Evolutionary conservation across 1,284 basidiomycete genomes (phyloP), one percentile per base, ranked within the genome.

Genomic region (Papiliotrema nemorosa): DNA sequence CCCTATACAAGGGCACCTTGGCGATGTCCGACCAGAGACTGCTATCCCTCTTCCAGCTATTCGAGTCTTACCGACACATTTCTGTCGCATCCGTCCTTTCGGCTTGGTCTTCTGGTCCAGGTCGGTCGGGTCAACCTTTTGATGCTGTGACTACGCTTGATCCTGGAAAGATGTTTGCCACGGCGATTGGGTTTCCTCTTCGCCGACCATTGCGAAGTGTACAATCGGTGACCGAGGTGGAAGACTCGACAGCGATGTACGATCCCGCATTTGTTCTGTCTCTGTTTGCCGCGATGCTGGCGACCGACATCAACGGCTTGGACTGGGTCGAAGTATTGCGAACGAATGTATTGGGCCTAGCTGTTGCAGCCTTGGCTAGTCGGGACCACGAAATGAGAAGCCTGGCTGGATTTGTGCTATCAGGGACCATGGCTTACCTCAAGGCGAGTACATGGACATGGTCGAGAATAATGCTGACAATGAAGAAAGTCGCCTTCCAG

Each of bases 271-370:
- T 94, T 66, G 70, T 91, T 12, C 73, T 88, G 29, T 76, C 85
- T 6, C 75, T 94, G 12, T 81, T 86, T 35, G 79, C 80, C 1
- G 81, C 84, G 47, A 80, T 83, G 58, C 74, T 91, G 25, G 70
- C 75, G 0, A 82, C 84, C 29, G 78, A 76, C 13, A 82, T 82
- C 0, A 82, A 83, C 0, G 81, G 84, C 0, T 75, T 86, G 52
- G 82, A 80, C 27, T 96, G 90, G 90, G 84, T 96, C 12, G 84
- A 89, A 60, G 69, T 97, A 6, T 84, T 92, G 66, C 77, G 90
- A 52, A 88, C 85, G 18, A 93, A 94, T 60, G 78, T 85, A 3
- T 78, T 88, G 12, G 83, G 88, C 33, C 63, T 97, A 31, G 78
- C 87, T 1, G 79, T 96, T 20, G 82, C 86, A 33, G 80, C 82